Conservation (phyloP, 441 rosid species). For the Brassica balearica region DNA sequence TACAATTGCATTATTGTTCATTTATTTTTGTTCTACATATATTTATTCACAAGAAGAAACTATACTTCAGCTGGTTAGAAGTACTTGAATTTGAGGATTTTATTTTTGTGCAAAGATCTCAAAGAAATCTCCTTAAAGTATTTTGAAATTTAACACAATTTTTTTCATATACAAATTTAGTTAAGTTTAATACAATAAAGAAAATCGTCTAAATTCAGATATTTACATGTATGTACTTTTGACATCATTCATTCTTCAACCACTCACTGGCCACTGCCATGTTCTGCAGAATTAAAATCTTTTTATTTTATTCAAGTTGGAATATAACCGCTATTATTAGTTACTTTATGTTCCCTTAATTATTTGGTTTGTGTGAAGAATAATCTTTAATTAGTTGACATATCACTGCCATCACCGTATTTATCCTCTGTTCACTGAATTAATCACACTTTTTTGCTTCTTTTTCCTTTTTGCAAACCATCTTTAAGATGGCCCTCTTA, state of each 20-base stretch:
- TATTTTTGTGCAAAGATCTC: slow-evolving; percentile 10
- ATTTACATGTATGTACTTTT: slow-evolving; percentile 26
- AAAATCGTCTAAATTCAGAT: not conserved
- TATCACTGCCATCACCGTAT: slow-evolving; percentile 21
- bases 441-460: slow-evolving; percentile 25
- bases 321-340: not conserved
- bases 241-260: slow-evolving; percentile 23
- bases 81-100: slow-evolving; percentile 7
- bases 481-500: slow-evolving; percentile 28
- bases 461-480: slow-evolving; percentile 24
- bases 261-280: slow-evolving; percentile 36
- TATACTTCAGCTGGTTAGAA: not conserved
- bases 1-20: not conserved
- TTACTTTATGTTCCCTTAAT: slow-evolving; percentile 6
- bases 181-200: not conserved
- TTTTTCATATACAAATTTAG: not conserved
- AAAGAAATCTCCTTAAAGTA: not conserved
- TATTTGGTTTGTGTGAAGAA: slow-evolving; percentile 4
- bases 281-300: slow-evolving; percentile 25
- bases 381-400: slow-evolving; percentile 31
- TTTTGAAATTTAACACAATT: not conserved
- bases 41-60: not conserved
- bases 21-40: not conserved
- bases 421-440: slow-evolving; percentile 32
- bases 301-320: slow-evolving; percentile 10